Percentiles rank a stretch among this genome's conserved stretches.
phyloP scores from a whole-genome alignment of 2,329 filamentous ascomycete genomes.

The Nemania serpens region DNA sequence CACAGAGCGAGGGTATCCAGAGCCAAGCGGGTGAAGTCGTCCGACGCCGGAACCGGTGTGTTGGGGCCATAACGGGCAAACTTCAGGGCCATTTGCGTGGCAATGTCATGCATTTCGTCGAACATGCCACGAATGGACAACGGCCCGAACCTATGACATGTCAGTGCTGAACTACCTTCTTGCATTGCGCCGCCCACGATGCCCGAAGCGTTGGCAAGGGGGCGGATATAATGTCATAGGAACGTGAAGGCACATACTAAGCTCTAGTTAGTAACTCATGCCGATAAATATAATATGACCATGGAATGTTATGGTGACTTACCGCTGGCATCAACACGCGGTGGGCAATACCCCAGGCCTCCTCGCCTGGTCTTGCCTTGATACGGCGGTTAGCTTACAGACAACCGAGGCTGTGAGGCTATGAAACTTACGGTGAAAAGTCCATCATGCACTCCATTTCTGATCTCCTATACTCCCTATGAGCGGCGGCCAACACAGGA shows the following conservation, averaged over 20 bases:
- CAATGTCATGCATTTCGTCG: constrained; percentile 70
- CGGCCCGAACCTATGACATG: constrained; percentile 68
- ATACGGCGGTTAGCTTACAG: constrained; percentile 15
- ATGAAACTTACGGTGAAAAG: constrained; percentile 61
- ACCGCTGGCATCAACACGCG: constrained; percentile 36
- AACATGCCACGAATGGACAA: constrained; percentile 72
- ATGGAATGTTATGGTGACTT: not conserved
- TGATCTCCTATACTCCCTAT: constrained; percentile 49
- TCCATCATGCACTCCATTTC: constrained; percentile 66
- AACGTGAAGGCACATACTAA: constrained; percentile 25
- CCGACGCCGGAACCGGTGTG: constrained; percentile 57
- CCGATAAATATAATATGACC: not conserved
- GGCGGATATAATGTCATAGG: not conserved
- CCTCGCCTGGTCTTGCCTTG: constrained; percentile 52
- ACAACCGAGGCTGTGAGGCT: not conserved
- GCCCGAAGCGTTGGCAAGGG: not conserved
- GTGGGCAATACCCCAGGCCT: constrained; percentile 62
- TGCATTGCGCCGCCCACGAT: too few relatives aligned
- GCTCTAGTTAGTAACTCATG: constrained; percentile 15
- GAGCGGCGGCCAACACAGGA: not conserved
- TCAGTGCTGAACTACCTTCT: constrained; percentile 51
- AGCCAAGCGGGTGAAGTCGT: constrained; percentile 56
- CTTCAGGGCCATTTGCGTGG: constrained; percentile 68
- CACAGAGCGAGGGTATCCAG: constrained; percentile 75
- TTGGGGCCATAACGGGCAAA: constrained; percentile 67